Percentiles rank a stretch among this genome's conserved stretches.
Conservation (phyloP, 768 basidiomycete genomes). For the Lactarius sanguifluus region DNA sequence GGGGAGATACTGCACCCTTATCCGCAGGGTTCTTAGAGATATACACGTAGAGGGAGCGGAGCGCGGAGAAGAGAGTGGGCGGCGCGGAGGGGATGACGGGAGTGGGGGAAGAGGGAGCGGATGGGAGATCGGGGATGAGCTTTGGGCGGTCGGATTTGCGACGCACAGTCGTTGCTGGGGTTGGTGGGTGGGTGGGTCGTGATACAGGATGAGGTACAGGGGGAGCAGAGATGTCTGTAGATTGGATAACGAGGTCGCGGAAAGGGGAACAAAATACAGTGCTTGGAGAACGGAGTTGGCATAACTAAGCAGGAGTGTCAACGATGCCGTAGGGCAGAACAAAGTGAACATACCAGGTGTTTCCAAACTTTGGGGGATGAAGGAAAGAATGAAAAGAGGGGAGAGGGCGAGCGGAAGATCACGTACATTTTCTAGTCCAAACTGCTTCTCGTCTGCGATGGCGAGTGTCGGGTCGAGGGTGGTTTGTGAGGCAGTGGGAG, state of each 20-base stretch:
- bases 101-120: constrained; percentile 37
- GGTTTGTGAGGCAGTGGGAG: constrained; percentile 9
- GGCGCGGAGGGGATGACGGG: constrained; percentile 57
- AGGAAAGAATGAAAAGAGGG: constrained; percentile 15
- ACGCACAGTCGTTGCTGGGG: constrained; percentile 40
- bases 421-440: constrained; percentile 95
- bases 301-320: constrained; percentile 55
- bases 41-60: constrained; percentile 85
- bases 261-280: constrained; percentile 95
- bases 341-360: constrained; percentile 71
- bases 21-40: constrained; percentile 77
- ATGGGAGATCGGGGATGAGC: constrained; percentile 37
- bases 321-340: neutral
- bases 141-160: constrained; percentile 59
- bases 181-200: constrained; percentile 31
- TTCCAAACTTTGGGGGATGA: constrained; percentile 69
- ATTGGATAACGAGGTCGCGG: constrained; percentile 82
- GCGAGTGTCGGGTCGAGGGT: constrained; percentile 35
- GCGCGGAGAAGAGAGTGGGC: constrained; percentile 83
- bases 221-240: constrained; percentile 50
- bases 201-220: constrained; percentile 37
- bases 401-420: constrained; percentile 28
- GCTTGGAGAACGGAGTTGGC: constrained; percentile 99
- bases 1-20: constrained; percentile 85
- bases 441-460: constrained; percentile 78